Evolutionary conservation across 768 basidiomycete species (phyloP).

Genomic region (Termitomyces sp.): DNA sequence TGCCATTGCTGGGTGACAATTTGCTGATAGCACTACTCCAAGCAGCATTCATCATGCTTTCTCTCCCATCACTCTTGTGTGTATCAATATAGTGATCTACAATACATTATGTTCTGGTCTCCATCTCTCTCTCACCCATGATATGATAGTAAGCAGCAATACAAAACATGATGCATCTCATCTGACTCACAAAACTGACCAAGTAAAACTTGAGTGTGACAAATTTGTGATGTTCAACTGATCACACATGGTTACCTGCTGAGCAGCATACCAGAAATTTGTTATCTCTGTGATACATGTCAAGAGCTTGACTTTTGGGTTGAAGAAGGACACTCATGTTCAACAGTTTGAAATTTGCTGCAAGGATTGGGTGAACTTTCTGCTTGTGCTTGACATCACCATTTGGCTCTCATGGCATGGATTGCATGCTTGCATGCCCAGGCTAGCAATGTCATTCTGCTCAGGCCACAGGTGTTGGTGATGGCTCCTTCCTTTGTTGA

Average conservation of each 20-base stretch:
- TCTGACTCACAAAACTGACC: too few species aligned
- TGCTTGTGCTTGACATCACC: neutral
- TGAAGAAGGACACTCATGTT: constrained; percentile 7
- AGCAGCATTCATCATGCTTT: too few species aligned
- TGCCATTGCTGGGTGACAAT: too few species aligned
- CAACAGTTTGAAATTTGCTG: constrained; percentile 23
- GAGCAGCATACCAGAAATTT: constrained; percentile 30
- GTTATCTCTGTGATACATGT: constrained; percentile 9
- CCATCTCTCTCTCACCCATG: too few species aligned
- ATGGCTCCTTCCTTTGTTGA: neutral
- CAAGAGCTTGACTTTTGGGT: constrained; percentile 17
- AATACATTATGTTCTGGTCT: too few species aligned
- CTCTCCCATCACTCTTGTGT: too few species aligned
- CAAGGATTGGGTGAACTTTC: constrained; percentile 23
- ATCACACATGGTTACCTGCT: constrained; percentile 13
- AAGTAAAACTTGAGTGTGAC: too few species aligned
- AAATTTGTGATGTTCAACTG: too few species aligned
- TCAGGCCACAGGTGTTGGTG: neutral
- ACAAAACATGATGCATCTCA: too few species aligned
- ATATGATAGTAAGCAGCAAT: too few species aligned
- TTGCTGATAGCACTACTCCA: too few species aligned
- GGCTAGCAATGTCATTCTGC: neutral
- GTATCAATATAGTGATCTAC: too few species aligned
- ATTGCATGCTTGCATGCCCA: neutral
- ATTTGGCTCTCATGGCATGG: neutral